Conservation (phyloP, 164 flowering plant species). For the Warburgia ugandensis region DNA sequence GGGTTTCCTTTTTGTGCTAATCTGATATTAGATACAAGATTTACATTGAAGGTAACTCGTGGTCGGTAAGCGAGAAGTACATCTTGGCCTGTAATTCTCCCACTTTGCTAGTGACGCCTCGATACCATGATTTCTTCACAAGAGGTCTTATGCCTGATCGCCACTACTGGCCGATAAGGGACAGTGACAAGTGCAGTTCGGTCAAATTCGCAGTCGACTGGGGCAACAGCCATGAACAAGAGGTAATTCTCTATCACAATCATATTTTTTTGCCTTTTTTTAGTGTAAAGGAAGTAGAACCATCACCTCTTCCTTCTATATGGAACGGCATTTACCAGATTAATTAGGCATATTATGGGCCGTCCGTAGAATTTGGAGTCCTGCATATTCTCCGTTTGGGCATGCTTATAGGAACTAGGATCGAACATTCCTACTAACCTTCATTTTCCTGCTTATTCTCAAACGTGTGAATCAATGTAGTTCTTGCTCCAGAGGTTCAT, state of each 20-base stretch:
- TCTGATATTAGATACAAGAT: constrained; percentile 40
- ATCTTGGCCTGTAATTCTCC: constrained; percentile 61
- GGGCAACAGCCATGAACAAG: constrained; percentile 48
- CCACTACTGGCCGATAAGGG: constrained; percentile 68
- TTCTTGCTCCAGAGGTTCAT: no score
- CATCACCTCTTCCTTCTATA: no score
- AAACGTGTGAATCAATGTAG: no score
- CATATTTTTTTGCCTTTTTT: neutral
- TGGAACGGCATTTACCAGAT: no score
- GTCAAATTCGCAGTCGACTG: constrained; percentile 63
- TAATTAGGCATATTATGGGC: no score
- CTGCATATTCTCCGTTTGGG: no score
- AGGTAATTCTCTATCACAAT: constrained; percentile 25
- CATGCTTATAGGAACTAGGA: no score
- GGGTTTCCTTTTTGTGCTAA: neutral
- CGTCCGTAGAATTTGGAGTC: no score
- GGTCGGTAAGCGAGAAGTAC: constrained; percentile 74
- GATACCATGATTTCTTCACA: constrained; percentile 53
- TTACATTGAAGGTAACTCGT: constrained; percentile 55
- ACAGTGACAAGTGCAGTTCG: constrained; percentile 31
- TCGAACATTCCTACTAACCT: no score
- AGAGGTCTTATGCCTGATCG: constrained; percentile 45
- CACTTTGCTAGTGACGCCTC: constrained; percentile 34
- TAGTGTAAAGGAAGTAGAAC: neutral
- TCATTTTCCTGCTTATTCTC: no score